These are phyloP conservation scores for Castanospermum australe DNA, from an alignment of 306 rosid genomes.

Conservation along the genomic window DNA sequence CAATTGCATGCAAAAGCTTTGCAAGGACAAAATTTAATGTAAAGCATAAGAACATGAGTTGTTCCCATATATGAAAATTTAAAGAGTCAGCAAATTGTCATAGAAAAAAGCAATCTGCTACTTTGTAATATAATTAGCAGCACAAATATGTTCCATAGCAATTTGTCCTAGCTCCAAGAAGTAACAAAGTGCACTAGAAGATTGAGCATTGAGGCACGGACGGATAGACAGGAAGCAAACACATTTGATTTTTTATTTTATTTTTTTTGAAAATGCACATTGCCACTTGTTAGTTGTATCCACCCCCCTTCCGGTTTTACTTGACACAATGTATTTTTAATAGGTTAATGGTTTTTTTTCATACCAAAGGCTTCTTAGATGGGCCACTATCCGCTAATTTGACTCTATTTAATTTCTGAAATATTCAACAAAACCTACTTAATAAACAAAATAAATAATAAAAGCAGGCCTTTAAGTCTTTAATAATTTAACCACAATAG, in stretches of 20 bases:
- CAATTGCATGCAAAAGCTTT: slow-evolving; percentile 11
- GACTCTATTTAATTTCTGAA: not conserved
- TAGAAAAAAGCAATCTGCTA: not conserved
- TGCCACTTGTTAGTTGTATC: too few species aligned
- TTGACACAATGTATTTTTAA: too few species aligned
- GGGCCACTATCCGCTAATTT: too few species aligned
- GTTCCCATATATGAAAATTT: not conserved
- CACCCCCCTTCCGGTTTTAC: too few species aligned
- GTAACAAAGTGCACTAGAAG: not conserved
- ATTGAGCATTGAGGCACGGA: not conserved
- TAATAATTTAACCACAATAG: too few species aligned
- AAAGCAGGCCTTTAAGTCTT: not conserved
- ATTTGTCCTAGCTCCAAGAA: not conserved
- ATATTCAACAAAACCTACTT: not conserved
- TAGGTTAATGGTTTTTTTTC: too few species aligned
- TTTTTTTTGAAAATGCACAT: not conserved
- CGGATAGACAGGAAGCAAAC: not conserved
- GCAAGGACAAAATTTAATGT: not conserved
- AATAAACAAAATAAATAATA: not conserved
- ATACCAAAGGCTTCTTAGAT: too few species aligned
- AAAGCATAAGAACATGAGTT: not conserved
- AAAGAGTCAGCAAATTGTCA: not conserved
- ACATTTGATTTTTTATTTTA: not conserved
- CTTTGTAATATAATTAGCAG: slow-evolving; percentile 1
- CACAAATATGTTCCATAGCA: not conserved